These are phyloP conservation scores for Volvox carteri DNA, from an alignment of 163 green algal genomes.

Conservation along the genomic window DNA sequence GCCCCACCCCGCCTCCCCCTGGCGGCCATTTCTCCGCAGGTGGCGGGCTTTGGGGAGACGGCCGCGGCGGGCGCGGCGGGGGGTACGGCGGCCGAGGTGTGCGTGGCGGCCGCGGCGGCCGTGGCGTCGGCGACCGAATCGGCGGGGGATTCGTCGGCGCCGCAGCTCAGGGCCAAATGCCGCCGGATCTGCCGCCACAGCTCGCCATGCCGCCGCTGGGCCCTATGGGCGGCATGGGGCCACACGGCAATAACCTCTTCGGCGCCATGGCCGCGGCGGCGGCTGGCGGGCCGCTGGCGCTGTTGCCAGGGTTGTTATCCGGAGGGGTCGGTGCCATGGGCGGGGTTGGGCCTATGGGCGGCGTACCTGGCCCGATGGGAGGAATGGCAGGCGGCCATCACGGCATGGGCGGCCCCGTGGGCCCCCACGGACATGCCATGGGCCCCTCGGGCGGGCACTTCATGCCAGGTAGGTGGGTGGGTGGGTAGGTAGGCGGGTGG, in stretches of 20 bases:
- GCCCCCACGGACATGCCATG: slow-evolving; percentile 11
- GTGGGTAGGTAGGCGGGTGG: too few species aligned
- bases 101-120: background rate
- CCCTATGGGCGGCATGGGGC: slow-evolving; percentile 6
- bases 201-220: slow-evolving; percentile 27
- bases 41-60: background rate
- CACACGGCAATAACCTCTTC: background rate
- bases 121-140: background rate
- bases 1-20: background rate
- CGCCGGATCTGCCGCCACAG: background rate
- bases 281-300: background rate
- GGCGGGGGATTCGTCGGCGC: background rate
- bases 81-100: background rate
- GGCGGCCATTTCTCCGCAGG: background rate
- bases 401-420: slow-evolving; percentile 37
- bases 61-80: background rate
- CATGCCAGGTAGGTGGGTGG: slow-evolving; percentile 35
- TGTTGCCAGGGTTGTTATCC: background rate
- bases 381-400: slow-evolving; percentile 3
- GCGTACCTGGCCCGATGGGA: slow-evolving; percentile 8
- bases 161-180: background rate
- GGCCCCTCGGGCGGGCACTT: slow-evolving; percentile 14
- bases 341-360: slow-evolving; percentile 1
- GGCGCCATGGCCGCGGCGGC: slow-evolving; percentile 32
- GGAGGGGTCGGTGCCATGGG: slow-evolving; percentile 18